phyloP scores from a whole-genome alignment of 1,284 basidiomycete species.

The Spongispora temasekensis region DNA sequence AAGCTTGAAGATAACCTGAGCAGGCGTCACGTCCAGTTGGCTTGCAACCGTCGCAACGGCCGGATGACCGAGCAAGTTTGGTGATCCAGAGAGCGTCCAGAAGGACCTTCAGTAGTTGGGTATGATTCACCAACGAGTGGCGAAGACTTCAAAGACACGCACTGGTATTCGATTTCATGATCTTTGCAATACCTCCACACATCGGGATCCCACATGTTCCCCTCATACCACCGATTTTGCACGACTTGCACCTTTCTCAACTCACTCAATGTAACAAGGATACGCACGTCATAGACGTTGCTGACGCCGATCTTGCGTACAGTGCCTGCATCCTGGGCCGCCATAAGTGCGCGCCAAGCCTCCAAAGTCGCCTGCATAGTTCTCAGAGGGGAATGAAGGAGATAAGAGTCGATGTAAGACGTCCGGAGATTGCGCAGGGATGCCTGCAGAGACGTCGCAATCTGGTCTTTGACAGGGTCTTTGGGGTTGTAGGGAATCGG shows the following conservation, averaged over 20 bases:
- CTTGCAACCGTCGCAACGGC: constrained; percentile 48
- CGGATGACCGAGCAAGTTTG: constrained; percentile 55
- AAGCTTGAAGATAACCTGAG: constrained; percentile 68
- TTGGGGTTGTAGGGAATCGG: constrained; percentile 72
- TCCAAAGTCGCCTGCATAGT: constrained; percentile 60
- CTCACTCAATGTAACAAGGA: constrained; percentile 54
- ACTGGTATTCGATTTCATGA: constrained; percentile 74
- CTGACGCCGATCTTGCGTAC: constrained; percentile 71
- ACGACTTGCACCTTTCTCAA: constrained; percentile 67
- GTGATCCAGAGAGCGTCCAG: constrained; percentile 83
- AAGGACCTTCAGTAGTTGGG: constrained; percentile 59
- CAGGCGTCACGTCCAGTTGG: constrained; percentile 52
- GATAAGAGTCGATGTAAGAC: constrained; percentile 70
- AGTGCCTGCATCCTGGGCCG: constrained; percentile 61
- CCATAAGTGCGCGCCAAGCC: constrained; percentile 65
- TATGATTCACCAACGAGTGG: constrained; percentile 5
- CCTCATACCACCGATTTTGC: constrained; percentile 83
- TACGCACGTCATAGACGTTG: constrained; percentile 67
- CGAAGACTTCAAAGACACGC: constrained; percentile 30
- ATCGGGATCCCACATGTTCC: constrained; percentile 72
- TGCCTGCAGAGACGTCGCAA: constrained; percentile 59
- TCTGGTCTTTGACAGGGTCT: constrained; percentile 58
- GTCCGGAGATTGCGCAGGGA: constrained; percentile 71
- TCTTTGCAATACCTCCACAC: constrained; percentile 57
- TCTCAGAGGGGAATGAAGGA: constrained; percentile 74